Base-by-base conservation (phyloP, 225 moss, liverwort and hornwort genomes). In the Physcomitrium patens region DNA sequence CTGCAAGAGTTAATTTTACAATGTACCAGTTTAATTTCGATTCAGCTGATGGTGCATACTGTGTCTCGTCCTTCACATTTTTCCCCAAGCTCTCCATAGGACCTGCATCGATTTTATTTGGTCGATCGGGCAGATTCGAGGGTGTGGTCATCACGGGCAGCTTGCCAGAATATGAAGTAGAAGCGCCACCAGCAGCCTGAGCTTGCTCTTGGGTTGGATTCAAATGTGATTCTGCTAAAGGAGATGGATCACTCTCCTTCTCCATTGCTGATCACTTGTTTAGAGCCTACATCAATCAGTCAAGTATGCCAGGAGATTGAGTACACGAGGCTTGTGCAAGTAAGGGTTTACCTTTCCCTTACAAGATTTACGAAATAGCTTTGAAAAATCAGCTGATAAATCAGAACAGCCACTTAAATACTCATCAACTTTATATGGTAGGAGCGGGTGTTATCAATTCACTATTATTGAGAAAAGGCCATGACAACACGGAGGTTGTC, bases 1-100 rank as follows among this genome's bases (percentile, higher is more conserved):
- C 97, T 11, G 87, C 86, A 43, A 99, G 72, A 60, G 93, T 85
- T 50, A 97, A 77, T 63, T 88, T 91, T 82, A 85, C 83, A 17
- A 94, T 86, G 77, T 90, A 94, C 73, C 51, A 79, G 71, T 93
- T 91, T 44, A 92, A 58, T 60, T 75, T 85, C 10, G 89, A 87
- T 31, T 68, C 66, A 7, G 55, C 62, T 17, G 80, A 67, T 22
- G 84, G 51, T 11, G 44, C 58, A 59, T 44, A 3, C 41, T 70
- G 69, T 17, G 28, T 45, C 24, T 41, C 9, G 73, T 22, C 54
- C 69, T 78, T 79, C 24, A 26, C 1, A 12, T 49, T 15, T 22
- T 19, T 55, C 17, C 19, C 54, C 54, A 17, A 55, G 54, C 5
- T 7, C 19, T 55, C 19, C 7, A 5, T 16, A 8, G 19, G 17